phyloP scores from a whole-genome alignment of 2,329 filamentous ascomycete genomes.

The Talaromyces sp. region DNA sequence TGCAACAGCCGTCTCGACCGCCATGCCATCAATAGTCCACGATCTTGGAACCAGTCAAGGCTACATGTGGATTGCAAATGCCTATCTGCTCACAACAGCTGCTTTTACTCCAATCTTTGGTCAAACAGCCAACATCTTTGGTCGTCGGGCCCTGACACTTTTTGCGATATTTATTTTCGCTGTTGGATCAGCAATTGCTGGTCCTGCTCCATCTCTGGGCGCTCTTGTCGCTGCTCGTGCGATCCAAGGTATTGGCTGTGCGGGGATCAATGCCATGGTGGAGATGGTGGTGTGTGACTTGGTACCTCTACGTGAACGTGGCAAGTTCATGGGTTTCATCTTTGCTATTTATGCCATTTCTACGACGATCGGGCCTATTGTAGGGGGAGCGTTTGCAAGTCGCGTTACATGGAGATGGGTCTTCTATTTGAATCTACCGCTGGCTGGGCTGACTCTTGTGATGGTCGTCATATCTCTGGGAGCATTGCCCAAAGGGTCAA shows the following conservation, averaged over 20 bases:
- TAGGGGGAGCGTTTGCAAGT: conserved; percentile 26
- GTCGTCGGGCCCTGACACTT: conserved; percentile 43
- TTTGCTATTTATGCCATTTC: conserved; percentile 31
- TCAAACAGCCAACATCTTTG: conserved; percentile 51
- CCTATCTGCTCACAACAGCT: conserved; percentile 34
- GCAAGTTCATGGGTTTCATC: conserved; percentile 25
- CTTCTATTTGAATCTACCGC: conserved; percentile 29
- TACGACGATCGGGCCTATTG: conserved; percentile 44
- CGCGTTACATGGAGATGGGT: conserved; percentile 29
- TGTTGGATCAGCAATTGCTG: conserved; percentile 51
- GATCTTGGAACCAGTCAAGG: neutral
- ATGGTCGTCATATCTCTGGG: conserved; percentile 24
- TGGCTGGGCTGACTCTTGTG: conserved; percentile 20
- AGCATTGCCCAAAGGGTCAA: conserved; percentile 18
- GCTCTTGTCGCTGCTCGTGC: conserved; percentile 53
- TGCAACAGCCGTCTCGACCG: conserved; percentile 31
- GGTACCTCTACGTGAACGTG: conserved; percentile 36
- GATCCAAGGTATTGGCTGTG: conserved; percentile 51
- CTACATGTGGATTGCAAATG: neutral
- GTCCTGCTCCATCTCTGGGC: conserved; percentile 39
- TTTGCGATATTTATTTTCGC: conserved; percentile 43
- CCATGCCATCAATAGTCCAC: neutral
- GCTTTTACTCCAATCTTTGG: conserved; percentile 51
- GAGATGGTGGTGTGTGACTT: conserved; percentile 45
- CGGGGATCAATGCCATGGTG: conserved; percentile 39